Evolutionary conservation across 1,284 basidiomycete genomes (phyloP).

Genomic region (Microbotryum silenes-acaulis): DNA sequence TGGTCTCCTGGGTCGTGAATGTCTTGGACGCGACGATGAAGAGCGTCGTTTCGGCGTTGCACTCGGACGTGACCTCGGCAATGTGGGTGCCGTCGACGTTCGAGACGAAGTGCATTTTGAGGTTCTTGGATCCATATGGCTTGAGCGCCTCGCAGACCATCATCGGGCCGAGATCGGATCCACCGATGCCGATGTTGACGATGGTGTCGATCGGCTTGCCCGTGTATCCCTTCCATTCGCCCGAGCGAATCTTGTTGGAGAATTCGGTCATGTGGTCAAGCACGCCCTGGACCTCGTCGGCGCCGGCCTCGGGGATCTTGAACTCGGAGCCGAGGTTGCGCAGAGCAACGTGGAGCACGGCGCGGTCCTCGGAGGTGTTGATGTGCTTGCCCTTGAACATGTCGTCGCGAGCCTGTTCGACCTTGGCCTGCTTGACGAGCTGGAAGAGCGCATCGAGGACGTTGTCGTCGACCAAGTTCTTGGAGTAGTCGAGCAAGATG

Average conservation of each 20-base stretch:
- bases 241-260: conserved; percentile 72
- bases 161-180: conserved; percentile 93
- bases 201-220: conserved; percentile 89
- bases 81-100: conserved; percentile 99
- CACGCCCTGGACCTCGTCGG: conserved; percentile 72
- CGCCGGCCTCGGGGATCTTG: conserved; percentile 69
- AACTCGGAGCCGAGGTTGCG: conserved; percentile 62
- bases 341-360: conserved; percentile 90
- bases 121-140: conserved; percentile 79
- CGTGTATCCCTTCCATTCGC: conserved; percentile 92
- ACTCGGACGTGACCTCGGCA: conserved; percentile 72
- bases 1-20: conserved; percentile 98
- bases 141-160: conserved; percentile 99
- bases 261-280: conserved; percentile 88
- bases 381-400: conserved; percentile 96
- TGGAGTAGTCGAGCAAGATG: conserved; percentile 91
- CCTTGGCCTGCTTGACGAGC: conserved; percentile 75
- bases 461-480: conserved; percentile 86
- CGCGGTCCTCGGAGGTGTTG: conserved; percentile 95
- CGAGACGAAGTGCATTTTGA: conserved; percentile 83
- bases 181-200: conserved; percentile 98
- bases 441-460: conserved; percentile 61
- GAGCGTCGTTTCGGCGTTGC: conserved; percentile 86
- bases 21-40: conserved; percentile 99
- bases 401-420: conserved; percentile 77